These are phyloP conservation scores for Coprinellus aureogranulatus DNA, from an alignment of 768 basidiomycete species.

Conservation along the genomic window DNA sequence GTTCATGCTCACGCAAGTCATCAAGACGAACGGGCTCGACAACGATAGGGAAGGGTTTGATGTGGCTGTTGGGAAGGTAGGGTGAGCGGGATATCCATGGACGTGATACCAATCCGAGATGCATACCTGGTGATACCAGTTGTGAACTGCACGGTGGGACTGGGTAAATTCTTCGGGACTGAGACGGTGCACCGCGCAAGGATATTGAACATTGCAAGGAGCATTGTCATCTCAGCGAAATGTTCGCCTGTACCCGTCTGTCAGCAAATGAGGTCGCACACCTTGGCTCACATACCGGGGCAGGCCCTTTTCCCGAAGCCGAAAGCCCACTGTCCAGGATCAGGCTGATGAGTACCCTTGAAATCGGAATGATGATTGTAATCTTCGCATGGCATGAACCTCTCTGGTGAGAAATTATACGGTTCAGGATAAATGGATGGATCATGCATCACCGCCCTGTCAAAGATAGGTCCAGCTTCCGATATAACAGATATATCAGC, in stretches of 20 bases:
- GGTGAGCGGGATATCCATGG: not conserved
- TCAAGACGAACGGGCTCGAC: not conserved
- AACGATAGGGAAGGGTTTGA: conserved; percentile 15
- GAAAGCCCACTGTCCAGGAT: conserved; percentile 19
- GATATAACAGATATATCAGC: not conserved
- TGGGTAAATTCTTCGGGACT: not conserved
- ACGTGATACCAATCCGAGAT: not conserved
- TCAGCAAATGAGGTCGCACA: not conserved
- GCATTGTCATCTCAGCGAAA: conserved; percentile 19
- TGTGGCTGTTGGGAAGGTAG: conserved; percentile 7
- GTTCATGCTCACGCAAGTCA: too few species aligned
- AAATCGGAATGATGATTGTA: not conserved
- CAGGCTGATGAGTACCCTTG: conserved; percentile 16
- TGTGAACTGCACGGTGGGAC: conserved; percentile 12
- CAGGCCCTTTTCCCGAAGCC: conserved; percentile 22
- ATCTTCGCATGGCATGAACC: conserved; percentile 10
- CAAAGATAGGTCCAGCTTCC: not conserved
- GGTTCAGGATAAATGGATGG: conserved; percentile 17
- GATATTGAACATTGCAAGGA: conserved; percentile 16
- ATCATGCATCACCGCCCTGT: conserved; percentile 27
- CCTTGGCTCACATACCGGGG: conserved; percentile 9
- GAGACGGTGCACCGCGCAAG: conserved; percentile 11
- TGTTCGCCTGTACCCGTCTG: conserved; percentile 8
- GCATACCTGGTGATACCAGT: conserved; percentile 14
- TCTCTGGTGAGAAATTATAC: conserved; percentile 18